Evolutionary conservation across 208 protist species (phyloP), one percentile per base, ranked within the genome.

Genomic region (Acanthamoeba triangularis): DNA sequence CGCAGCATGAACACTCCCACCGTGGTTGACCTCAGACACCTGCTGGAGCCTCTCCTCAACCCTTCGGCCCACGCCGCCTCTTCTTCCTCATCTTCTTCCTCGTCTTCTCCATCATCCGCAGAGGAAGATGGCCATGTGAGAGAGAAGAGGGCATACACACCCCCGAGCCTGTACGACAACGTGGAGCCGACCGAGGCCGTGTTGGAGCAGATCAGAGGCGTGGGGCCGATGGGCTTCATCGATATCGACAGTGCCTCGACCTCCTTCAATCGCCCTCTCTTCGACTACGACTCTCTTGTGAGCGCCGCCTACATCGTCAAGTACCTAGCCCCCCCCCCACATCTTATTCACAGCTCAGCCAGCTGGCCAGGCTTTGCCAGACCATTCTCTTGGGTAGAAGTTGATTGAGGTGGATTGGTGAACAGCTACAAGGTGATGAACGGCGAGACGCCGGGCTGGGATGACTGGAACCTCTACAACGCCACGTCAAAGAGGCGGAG

Each of bases 241-340:
- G 74, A 82, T 1, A 14, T 82, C 11, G 23, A 25, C 18, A 52
- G 74, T 7, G 74, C 74, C 74, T 82, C 74, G 11, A 52, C 74
- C 35, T 82, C 74, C 41, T 82, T 82, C 74, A 82, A 82, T 52
- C 74, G 74, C 37, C 74, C 74, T 11, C 74, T 82, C 35, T 82
- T 82, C 25, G 74, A 82, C 41, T 82, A 82, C 41, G 74, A 82
- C 35, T 52, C 74, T 82, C 41, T 82, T 0, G 41, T 82, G 2
- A 1, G 28, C 30, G 16, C 28, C 8, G 74, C 41, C 74, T 82
- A 82, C 41, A 23, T 47, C 8, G 41, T n/a, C 30, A 82, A 82
- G 74, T 82, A 49, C 74, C 20, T 72, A 72, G n/a, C n/a, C n/a
- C n/a, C 20, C 25, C 20, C 14, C 59, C 20, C 14, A 65, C 10